Evolutionary conservation across 495 filamentous ascomycete genomes (phyloP).

Genomic region (Penicillium goetzii): DNA sequence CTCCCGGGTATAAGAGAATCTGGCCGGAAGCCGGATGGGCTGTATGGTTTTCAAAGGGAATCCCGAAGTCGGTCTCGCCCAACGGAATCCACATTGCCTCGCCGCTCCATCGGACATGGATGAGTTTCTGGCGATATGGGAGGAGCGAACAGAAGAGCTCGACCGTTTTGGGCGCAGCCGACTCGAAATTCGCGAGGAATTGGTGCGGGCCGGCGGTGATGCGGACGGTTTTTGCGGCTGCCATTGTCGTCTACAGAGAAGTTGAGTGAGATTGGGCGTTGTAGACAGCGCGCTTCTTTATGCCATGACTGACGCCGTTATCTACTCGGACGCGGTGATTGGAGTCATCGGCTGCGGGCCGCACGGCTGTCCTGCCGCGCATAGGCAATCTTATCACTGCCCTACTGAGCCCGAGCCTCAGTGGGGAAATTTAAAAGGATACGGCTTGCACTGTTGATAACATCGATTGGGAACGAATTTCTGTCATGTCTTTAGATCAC

Average conservation of each 20-base stretch:
- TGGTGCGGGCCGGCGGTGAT: constrained; percentile 30
- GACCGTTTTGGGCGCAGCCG: constrained; percentile 29
- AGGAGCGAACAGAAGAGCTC: constrained; percentile 28
- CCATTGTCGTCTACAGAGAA: constrained; percentile 7
- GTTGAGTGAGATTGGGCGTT: background rate
- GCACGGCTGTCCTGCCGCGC: constrained; percentile 18
- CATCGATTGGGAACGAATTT: background rate
- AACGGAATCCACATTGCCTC: constrained; percentile 35
- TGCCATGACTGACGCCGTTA: background rate
- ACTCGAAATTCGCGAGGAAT: constrained; percentile 30
- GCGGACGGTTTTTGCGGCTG: constrained; percentile 14
- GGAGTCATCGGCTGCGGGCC: constrained; percentile 24
- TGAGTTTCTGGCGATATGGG: constrained; percentile 33
- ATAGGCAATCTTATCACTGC: constrained; percentile 7
- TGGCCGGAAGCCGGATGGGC: constrained; percentile 30
- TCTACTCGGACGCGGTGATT: constrained; percentile 5
- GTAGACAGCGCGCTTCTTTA: background rate
- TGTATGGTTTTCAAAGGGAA: constrained; percentile 35
- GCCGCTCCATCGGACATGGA: constrained; percentile 36
- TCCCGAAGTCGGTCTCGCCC: constrained; percentile 30
- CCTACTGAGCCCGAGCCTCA: background rate
- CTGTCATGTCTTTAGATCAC: constrained; percentile 16
- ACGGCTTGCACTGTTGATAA: background rate
- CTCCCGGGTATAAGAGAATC: constrained; percentile 33
- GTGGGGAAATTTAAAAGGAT: constrained; percentile 3